Base-by-base conservation (phyloP, 192 early-diverging fungal genomes). In the Allomyces javanicus region DNA sequence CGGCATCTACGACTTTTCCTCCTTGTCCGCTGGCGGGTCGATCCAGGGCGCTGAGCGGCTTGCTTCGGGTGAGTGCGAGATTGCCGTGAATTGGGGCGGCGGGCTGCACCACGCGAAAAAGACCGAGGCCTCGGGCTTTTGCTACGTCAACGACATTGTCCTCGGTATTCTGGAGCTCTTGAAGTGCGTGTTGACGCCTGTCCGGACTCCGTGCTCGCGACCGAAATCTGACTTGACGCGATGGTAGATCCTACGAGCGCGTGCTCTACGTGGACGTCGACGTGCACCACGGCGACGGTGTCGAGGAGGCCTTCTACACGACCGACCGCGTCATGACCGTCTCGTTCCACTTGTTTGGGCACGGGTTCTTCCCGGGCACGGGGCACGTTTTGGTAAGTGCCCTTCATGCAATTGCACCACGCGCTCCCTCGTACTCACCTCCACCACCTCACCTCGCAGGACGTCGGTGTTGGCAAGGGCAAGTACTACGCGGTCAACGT, bases 301-400 rank as follows among this genome's bases (percentile, higher is more conserved):
- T 99, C 22, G 92, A 97, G 71, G 94, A 96, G 71, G 96, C 96
- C 19, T 99, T 99, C 70, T 99, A 97, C 71, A 88, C 88, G n/a
- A 96, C 94, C 10, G 96, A 99, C 69, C 86, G 96, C 27, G 96
- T 99, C 10, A 99, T 99, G 96, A 97, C 96, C 7, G 88, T 90
- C 58, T 92, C 89, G 22, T 97, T 99, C 76, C 96, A 99, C 71
- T 96, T 97, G 75, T 96, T 93, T 74, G 96, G 96, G 40, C 91
- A 99, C 65, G 33, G 33, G 33, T 99, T 85, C 68, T 99, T 99
- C 70, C 96, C 96, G 22, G 96, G 96, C 22, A 99, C 95, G 5
- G 96, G 96, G 26, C 91, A 93, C 71, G 74, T 99, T 64, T 77
- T 85, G 69, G 89, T 91, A 78, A 4, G 33, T 7, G 33, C n/a